Conservation (phyloP, 2,329 filamentous ascomycete genomes). For the Samsoniella hepiali region DNA sequence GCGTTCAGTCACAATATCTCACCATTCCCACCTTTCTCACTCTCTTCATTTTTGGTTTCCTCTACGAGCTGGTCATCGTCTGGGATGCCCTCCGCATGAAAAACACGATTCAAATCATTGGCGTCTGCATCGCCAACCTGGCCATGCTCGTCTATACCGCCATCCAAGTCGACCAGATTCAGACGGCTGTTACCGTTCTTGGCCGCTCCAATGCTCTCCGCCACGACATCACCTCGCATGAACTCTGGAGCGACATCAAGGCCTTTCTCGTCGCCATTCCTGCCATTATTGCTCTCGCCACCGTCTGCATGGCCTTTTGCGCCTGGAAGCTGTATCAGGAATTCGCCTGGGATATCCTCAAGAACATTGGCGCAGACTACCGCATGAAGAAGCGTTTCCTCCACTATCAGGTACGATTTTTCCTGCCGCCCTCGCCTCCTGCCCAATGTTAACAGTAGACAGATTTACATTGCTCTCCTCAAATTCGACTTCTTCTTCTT, state of each 20-base stretch:
- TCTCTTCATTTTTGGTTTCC: slow-evolving; percentile 93
- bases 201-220: slow-evolving; percentile 43
- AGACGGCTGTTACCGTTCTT: slow-evolving; percentile 64
- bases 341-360: slow-evolving; percentile 99
- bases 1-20: slow-evolving; percentile 52
- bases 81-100: slow-evolving; percentile 93
- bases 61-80: slow-evolving; percentile 85
- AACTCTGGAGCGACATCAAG: slow-evolving; percentile 67
- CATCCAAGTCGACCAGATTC: slow-evolving; percentile 89
- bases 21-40: slow-evolving; percentile 94
- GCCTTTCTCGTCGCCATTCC: slow-evolving; percentile 84
- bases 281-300: slow-evolving; percentile 73
- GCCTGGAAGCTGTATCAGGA: slow-evolving; percentile 97
- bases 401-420: slow-evolving; percentile 76
- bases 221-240: slow-evolving; percentile 25
- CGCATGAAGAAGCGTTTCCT: slow-evolving; percentile 96
- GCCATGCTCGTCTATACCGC: slow-evolving; percentile 89
- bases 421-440: background rate
- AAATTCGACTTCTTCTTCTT: slow-evolving; percentile 99
- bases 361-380: slow-evolving; percentile 96
- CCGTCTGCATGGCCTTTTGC: slow-evolving; percentile 68
- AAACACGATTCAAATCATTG: slow-evolving; percentile 98
- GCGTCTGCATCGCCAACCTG: slow-evolving; percentile 87
- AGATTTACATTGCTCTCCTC: slow-evolving; percentile 96
- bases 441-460: slow-evolving; percentile 22